A percentile compares a stretch with the other conserved stretches of the same genome.
Evolutionary conservation across 140 eudicot genomes (phyloP).

Genomic region (Ambrosia hybrid): DNA sequence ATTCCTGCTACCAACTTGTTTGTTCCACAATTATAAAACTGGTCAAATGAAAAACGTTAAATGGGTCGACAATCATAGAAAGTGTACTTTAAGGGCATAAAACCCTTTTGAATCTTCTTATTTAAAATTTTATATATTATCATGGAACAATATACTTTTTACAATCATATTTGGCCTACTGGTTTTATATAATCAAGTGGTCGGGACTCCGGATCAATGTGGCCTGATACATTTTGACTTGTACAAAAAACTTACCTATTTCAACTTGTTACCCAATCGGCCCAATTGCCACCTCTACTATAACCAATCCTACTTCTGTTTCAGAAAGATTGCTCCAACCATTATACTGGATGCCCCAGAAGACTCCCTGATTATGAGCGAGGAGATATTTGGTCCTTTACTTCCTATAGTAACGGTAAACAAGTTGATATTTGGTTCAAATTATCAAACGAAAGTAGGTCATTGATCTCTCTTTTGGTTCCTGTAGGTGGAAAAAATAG

Average conservation of each 20-base stretch:
- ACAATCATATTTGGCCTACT: not conserved
- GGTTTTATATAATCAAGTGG: not conserved
- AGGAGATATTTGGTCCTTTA: conserved; percentile 95
- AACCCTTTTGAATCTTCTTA: not conserved
- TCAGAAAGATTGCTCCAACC: conserved; percentile 89
- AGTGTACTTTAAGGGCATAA: not conserved
- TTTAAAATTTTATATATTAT: not conserved
- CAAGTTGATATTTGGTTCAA: conserved; percentile 5
- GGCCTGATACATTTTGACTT: not conserved
- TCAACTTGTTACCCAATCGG: not conserved
- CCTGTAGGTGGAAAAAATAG: conserved; percentile 69
- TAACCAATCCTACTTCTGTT: conserved; percentile 9
- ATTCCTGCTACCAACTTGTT: conserved; percentile 4
- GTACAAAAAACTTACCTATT: not conserved
- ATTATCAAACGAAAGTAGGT: not conserved
- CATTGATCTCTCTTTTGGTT: conserved; percentile 15
- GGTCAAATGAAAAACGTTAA: not conserved
- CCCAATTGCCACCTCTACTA: not conserved
- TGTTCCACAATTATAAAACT: not conserved
- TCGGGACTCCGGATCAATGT: not conserved
- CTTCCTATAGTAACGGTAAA: conserved; percentile 89
- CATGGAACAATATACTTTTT: not conserved
- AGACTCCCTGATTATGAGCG: conserved; percentile 79
- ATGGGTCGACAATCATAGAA: not conserved
- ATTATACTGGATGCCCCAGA: conserved; percentile 75